These are phyloP conservation scores for Ambrosia hybrid DNA, from an alignment of 140 eudicot genomes.

Conservation along the genomic window DNA sequence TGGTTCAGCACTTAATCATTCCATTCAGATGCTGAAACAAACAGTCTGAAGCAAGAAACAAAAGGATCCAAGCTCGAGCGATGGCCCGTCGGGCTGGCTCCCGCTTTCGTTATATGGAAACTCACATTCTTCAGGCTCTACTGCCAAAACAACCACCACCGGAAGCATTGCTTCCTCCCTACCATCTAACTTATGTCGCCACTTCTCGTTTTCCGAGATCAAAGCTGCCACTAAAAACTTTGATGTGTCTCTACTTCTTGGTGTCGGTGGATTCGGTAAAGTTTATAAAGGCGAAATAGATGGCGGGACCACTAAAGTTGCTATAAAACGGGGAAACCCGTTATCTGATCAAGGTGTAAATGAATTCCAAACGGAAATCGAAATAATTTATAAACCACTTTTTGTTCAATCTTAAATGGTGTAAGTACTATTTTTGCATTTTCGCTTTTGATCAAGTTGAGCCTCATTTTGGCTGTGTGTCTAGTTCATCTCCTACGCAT, in stretches of 20 bases:
- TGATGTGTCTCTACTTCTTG: constrained; percentile 74
- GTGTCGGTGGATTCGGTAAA: constrained; percentile 98
- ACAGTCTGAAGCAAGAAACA: constrained; percentile 43
- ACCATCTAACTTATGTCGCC: constrained; percentile 91
- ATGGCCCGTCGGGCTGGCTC: constrained; percentile 91
- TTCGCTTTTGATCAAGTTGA: no score
- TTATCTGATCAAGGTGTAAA: constrained; percentile 84
- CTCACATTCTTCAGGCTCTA: constrained; percentile 82
- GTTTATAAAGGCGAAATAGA: constrained; percentile 88
- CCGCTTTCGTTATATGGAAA: constrained; percentile 89
- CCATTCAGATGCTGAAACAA: no score
- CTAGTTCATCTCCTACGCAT: no score
- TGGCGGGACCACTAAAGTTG: constrained; percentile 77
- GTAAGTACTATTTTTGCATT: no score
- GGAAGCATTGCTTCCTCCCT: constrained; percentile 87
- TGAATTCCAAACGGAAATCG: constrained; percentile 94
- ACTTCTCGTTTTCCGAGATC: constrained; percentile 87
- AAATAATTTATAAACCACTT: constrained; percentile 24
- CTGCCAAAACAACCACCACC: constrained; percentile 74
- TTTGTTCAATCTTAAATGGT: no score
- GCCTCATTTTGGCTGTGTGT: no score
- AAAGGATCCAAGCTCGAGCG: constrained; percentile 68
- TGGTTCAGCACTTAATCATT: no score
- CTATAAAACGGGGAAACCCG: constrained; percentile 90
- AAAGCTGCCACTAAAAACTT: constrained; percentile 95